These are phyloP conservation scores for Kluyveromyces siamensis DNA, from an alignment of 805 yeast species.

Conservation along the genomic window DNA sequence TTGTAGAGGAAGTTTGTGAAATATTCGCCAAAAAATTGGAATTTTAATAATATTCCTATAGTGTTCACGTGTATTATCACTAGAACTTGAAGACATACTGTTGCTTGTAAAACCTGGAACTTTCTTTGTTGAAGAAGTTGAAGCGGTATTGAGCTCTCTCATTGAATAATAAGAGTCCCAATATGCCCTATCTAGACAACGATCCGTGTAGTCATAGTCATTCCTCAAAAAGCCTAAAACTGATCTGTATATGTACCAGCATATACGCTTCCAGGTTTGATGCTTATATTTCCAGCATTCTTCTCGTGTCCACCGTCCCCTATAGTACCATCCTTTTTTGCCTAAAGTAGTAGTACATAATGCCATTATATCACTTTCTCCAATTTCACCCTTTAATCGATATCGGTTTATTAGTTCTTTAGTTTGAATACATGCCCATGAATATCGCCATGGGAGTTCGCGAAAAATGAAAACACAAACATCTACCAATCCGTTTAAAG, in stretches of 20 bases:
- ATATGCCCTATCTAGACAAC: constrained; percentile 18
- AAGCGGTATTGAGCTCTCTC: background rate
- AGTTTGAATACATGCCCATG: constrained; percentile 24
- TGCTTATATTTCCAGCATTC: constrained; percentile 25
- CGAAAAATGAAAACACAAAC: constrained; percentile 64
- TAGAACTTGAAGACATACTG: constrained; percentile 2
- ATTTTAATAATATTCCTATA: constrained; percentile 8
- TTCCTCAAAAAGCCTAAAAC: constrained; percentile 10
- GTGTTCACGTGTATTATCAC: constrained; percentile 1
- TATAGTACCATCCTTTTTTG: constrained; percentile 26
- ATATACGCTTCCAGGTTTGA: constrained; percentile 14
- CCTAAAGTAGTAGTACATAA: constrained; percentile 20
- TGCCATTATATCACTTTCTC: constrained; percentile 16
- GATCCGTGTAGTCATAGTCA: constrained; percentile 14
- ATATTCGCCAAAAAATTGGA: constrained; percentile 19
- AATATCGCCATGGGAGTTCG: constrained; percentile 69
- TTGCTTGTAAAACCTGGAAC: background rate
- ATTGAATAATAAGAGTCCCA: constrained; percentile 16
- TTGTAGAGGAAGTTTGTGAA: constrained; percentile 24
- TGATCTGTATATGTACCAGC: constrained; percentile 20
- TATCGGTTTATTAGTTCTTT: constrained; percentile 16
- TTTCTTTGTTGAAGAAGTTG: background rate
- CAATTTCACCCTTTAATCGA: constrained; percentile 17
- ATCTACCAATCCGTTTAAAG: constrained; percentile 73
- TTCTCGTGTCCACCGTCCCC: constrained; percentile 17